Evolutionary conservation across 2,329 filamentous ascomycete species (phyloP), one percentile per base, ranked within the genome.

Genomic region (Emericellopsis cladophorae): DNA sequence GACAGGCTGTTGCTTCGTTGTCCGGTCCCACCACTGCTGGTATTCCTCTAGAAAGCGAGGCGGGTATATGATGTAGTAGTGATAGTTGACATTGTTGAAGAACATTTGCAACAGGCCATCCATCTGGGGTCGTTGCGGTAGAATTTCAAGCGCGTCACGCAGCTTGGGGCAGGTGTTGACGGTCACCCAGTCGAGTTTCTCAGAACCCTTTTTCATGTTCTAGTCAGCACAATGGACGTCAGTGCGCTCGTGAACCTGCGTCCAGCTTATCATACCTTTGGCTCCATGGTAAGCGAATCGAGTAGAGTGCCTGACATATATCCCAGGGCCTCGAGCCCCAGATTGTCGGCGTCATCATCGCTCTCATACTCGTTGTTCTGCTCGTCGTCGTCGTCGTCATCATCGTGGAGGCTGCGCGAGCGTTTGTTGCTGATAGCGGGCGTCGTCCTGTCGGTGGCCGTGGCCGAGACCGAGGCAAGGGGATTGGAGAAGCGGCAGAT

Each of bases 11-110:
- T 45, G 42, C 8, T 43, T 42, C 4, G 37, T 31, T 22, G 48
- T 43, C 11, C 47, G 41, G 22, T 53, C 46, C 56, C 55, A 59
- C 56, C 55, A 59, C 18, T 46, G 45, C 18, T 56, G 47, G 32
- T 59, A 58, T 21, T 57, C 49, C 9, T 48, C 44, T 15, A 53
- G 36, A 36, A 59, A 58, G 7, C 46, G 41, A 8, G 52, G 47
- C n/a, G 52, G 50, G 37, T 57, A 54, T 37, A 59, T 50, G 41
- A 58, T 52, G 47, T 57, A 56, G 44, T 59, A 58, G 42, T 59
- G 54, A 16, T 49, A 54, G 37, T 59, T 59, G 40, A 57, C 50
- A 23, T 54, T 52, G 24, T 46, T 44, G 39, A 56, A 44, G 36
- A 58, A 59, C 24, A 48, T 49, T 21, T 51, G 47, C 4, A 58